Base-by-base conservation (phyloP, 352 stramenopile species). In the Hyaloperonospora arabidopsidis region DNA sequence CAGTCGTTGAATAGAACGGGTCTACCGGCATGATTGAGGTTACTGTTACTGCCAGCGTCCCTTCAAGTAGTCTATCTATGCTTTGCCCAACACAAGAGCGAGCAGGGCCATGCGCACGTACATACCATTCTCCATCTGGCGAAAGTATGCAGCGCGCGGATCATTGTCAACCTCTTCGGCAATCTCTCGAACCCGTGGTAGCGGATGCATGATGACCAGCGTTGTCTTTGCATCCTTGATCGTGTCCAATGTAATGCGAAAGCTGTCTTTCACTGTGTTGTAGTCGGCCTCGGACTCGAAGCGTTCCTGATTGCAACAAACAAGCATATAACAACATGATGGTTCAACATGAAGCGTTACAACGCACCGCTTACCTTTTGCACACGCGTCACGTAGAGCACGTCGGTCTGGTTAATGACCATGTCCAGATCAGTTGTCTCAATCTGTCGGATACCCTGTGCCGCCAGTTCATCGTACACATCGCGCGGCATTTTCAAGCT, bases 41-140 rank as follows among this genome's bases (percentile, higher is more conserved):
- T 50, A 28, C 45, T 51, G 21, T 43, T 63, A 14, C 28, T 59
- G 14, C 19, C 41, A 13, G 23, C 19, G 23, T 49, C 41, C 51
- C 15, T 14, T 38, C 34, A 12, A 45, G 19, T 29, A 21, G 1
- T 18, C 25, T 29, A 44, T 71, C 22, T 86, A 93, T 54, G 68
- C 76, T 66, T 89, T 87, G 52, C 79, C 79, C 57, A 98, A 63
- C 18, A 98, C 79, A 8, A 98, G 78, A 25, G 93, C 86, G 44
- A 99, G 82, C 59, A 99, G 67, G 43, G 97, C 97, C 95, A 99
- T 99, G 67, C 97, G 89, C 57, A 98, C 92, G 73, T 95, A 98
- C 95, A 99, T 98, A 54, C 97, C 97, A 79, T 99, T 98, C 66
- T 95, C 81, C 86, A 96, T 96, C 76, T 99, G 95, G 57, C 94